phyloP scores from a whole-genome alignment of 345 rosid genomes.

The Garcia nutans region DNA sequence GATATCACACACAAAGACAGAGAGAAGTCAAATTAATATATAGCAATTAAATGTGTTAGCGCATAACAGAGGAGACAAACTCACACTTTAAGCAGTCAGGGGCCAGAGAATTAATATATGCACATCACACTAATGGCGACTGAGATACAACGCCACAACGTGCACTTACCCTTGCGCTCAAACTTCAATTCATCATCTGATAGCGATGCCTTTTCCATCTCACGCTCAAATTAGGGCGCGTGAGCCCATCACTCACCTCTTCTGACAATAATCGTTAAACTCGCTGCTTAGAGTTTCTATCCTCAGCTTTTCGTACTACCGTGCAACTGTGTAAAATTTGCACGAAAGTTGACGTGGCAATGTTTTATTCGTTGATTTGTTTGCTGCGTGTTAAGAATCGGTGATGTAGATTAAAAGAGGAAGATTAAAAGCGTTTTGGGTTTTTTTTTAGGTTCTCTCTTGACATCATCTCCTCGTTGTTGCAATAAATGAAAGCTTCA shows the following conservation, averaged over 20 bases:
- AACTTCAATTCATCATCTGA: constrained; percentile 19
- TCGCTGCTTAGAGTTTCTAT: constrained; percentile 16
- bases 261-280: constrained; percentile 34
- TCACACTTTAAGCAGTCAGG: constrained; percentile 27
- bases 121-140: constrained; percentile 23
- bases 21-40: constrained; percentile 7
- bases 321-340: too few relatives aligned
- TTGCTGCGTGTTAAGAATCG: background rate
- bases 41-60: constrained; percentile 11
- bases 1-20: background rate
- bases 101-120: constrained; percentile 28
- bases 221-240: constrained; percentile 26
- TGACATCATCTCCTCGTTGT: constrained; percentile 27
- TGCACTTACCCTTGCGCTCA: constrained; percentile 14
- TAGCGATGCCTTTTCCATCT: constrained; percentile 1
- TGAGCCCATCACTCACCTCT: constrained; percentile 14
- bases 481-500: constrained; percentile 31
- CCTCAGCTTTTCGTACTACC: background rate
- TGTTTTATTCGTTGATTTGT: background rate
- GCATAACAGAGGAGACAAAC: constrained; percentile 6
- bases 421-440: too few relatives aligned
- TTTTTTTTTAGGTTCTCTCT: constrained; percentile 18
- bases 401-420: constrained; percentile 16
- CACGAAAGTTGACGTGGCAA: background rate
- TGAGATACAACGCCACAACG: background rate